These are phyloP conservation scores for Pseudoturritis turrita DNA, from an alignment of 345 rosid genomes.

Conservation along the genomic window DNA sequence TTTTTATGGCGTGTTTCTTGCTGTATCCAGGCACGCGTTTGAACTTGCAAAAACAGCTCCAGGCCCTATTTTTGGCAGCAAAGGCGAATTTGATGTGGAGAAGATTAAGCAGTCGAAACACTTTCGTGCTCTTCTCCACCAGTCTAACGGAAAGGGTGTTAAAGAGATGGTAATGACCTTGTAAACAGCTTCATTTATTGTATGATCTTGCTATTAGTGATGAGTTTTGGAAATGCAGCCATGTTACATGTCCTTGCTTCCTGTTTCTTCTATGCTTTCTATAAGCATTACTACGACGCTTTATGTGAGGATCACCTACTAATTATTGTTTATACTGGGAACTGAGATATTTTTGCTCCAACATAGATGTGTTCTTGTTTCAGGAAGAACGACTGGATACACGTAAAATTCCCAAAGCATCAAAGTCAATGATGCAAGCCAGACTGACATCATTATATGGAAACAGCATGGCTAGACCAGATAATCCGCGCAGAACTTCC, in stretches of 20 bases:
- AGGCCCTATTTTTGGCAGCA: constrained; percentile 49
- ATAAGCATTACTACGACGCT: background rate
- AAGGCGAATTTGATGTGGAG: constrained; percentile 46
- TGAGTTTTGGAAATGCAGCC: background rate
- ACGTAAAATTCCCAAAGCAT: constrained; percentile 39
- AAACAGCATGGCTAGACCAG: constrained; percentile 43
- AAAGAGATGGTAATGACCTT: constrained; percentile 29
- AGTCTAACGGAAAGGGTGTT: constrained; percentile 37
- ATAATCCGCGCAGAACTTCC: constrained; percentile 30
- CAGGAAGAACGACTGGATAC: constrained; percentile 50
- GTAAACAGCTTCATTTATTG: constrained; percentile 1
- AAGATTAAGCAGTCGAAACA: constrained; percentile 67
- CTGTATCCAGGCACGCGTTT: constrained; percentile 56
- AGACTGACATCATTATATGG: constrained; percentile 77
- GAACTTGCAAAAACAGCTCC: constrained; percentile 66
- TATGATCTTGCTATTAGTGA: background rate
- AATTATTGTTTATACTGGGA: background rate
- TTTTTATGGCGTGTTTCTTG: constrained; percentile 12
- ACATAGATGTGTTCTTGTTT: constrained; percentile 18
- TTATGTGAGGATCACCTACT: background rate
- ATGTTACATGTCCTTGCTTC: background rate
- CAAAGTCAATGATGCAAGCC: constrained; percentile 49
- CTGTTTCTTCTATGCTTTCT: background rate
- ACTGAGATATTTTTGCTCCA: background rate
- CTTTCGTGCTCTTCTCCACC: constrained; percentile 47